Conservation (phyloP, 768 basidiomycete species). For the Leccinum pellstonianum region DNA sequence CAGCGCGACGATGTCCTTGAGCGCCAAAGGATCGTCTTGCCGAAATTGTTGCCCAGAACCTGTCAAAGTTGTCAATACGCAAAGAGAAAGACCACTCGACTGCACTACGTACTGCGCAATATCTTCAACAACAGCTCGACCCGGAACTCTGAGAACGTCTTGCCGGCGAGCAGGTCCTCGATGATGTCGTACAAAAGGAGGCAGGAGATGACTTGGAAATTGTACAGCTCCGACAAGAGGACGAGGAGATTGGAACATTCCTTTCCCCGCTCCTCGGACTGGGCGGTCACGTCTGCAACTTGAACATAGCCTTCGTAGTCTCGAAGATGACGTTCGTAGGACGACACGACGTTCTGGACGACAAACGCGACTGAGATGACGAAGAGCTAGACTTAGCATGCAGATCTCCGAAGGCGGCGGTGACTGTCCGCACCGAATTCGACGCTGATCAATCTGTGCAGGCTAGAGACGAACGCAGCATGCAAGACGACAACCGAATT, state of each 20-base stretch:
- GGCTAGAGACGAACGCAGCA: slow-evolving; percentile 77
- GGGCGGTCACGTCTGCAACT: slow-evolving; percentile 16
- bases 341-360: slow-evolving; percentile 65
- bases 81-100: neutral
- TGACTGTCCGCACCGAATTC: slow-evolving; percentile 73
- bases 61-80: slow-evolving; percentile 34
- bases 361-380: slow-evolving; percentile 69
- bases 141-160: slow-evolving; percentile 67
- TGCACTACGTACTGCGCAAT: slow-evolving; percentile 58
- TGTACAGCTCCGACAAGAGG: slow-evolving; percentile 90
- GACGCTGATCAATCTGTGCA: slow-evolving; percentile 79
- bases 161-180: slow-evolving; percentile 58
- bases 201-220: slow-evolving; percentile 91
- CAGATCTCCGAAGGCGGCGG: neutral
- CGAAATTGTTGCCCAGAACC: slow-evolving; percentile 91
- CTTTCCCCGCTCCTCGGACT: slow-evolving; percentile 59
- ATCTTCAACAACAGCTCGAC: slow-evolving; percentile 89
- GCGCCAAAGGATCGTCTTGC: slow-evolving; percentile 85
- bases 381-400: neutral
- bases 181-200: slow-evolving; percentile 90
- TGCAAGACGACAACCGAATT: slow-evolving; percentile 90
- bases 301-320: slow-evolving; percentile 27
- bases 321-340: slow-evolving; percentile 61
- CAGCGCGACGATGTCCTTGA: slow-evolving; percentile 86
- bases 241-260: slow-evolving; percentile 87